These are phyloP conservation scores for Trichoderma orchidacearum DNA, from an alignment of 495 filamentous ascomycete species.

Conservation along the genomic window DNA sequence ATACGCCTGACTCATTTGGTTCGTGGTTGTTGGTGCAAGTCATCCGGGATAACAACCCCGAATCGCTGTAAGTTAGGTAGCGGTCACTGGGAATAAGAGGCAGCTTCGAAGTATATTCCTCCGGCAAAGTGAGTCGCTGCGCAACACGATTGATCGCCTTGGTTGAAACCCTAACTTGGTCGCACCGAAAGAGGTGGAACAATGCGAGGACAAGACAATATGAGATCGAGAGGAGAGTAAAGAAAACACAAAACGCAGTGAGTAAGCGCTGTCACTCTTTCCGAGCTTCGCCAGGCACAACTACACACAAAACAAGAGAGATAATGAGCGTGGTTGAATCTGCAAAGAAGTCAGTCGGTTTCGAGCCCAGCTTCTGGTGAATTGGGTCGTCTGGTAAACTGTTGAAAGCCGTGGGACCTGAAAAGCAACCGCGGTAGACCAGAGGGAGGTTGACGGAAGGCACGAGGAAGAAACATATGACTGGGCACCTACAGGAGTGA, in stretches of 20 bases:
- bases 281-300: not conserved
- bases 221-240: not conserved
- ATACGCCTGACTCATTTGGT: slow-evolving; percentile 34
- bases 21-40: slow-evolving; percentile 6
- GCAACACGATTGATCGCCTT: not conserved
- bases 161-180: not conserved
- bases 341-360: not conserved
- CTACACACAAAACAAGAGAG: not conserved
- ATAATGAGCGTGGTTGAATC: not conserved
- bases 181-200: not conserved
- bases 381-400: too few species aligned
- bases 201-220: not conserved
- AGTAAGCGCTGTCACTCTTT: not conserved
- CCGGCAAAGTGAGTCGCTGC: too few species aligned
- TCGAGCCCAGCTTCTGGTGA: too few species aligned
- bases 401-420: too few species aligned
- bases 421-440: too few species aligned
- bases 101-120: too few species aligned
- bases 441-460: too few species aligned
- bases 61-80: too few species aligned
- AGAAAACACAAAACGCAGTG: not conserved
- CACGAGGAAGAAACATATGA: too few species aligned
- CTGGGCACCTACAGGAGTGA: too few species aligned
- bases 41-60: slow-evolving; percentile 4
- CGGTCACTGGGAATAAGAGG: too few species aligned